phyloP scores from a whole-genome alignment of 1,284 basidiomycete species.

The Ustilago trichophora region DNA sequence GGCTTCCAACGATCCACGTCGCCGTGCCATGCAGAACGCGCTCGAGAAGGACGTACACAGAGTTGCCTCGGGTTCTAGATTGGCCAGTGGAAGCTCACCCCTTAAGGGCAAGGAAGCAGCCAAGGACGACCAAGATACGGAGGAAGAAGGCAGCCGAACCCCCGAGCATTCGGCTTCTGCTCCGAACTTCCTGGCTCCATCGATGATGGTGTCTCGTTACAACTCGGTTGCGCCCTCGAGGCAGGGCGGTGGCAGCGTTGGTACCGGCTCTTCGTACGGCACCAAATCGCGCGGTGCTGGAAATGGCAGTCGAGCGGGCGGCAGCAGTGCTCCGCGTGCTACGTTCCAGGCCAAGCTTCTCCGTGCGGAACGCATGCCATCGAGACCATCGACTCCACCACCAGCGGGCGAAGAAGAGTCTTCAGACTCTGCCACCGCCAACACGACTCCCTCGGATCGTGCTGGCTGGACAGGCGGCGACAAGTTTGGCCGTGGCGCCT shows the following conservation, averaged over 20 bases:
- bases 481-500: conserved; percentile 37
- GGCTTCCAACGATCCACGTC: conserved; percentile 28
- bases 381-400: conserved; percentile 31
- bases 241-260: conserved; percentile 41
- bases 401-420: conserved; percentile 25
- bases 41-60: conserved; percentile 21
- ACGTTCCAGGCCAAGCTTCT: conserved; percentile 44
- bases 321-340: conserved; percentile 33
- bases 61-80: conserved; percentile 10
- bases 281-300: conserved; percentile 22
- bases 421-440: conserved; percentile 26
- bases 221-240: conserved; percentile 41
- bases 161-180: conserved; percentile 33
- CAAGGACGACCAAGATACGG: conserved; percentile 16
- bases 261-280: conserved; percentile 32
- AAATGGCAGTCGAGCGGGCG: conserved; percentile 19
- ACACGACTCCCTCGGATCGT: conserved; percentile 35
- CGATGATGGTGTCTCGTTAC: conserved; percentile 25
- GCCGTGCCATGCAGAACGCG: conserved; percentile 42
- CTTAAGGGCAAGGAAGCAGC: conserved; percentile 29
- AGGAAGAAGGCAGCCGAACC: conserved; percentile 13
- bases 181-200: conserved; percentile 30
- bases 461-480: conserved; percentile 48
- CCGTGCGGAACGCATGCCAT: conserved; percentile 45
- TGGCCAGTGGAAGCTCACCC: conserved; percentile 24